Percentiles rank a stretch among this genome's conserved stretches.
phyloP scores from a whole-genome alignment of 2,329 filamentous ascomycete species.

The Aspergillus hiratsukae region DNA sequence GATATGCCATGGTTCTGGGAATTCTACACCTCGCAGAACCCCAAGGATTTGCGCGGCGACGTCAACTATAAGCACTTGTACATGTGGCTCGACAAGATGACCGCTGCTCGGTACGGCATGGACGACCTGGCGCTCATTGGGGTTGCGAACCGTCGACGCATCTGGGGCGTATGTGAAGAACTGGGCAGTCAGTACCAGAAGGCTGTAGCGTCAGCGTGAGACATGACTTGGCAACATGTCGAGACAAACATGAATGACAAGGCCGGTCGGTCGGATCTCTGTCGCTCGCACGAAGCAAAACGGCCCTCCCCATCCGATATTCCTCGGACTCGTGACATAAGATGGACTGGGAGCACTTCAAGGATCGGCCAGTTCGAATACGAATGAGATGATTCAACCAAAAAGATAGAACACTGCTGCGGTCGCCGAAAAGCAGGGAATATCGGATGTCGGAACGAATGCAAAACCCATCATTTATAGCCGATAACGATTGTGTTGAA shows the following conservation, averaged over 20 bases:
- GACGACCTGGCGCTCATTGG: constrained; percentile 13
- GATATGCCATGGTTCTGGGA: constrained; percentile 22
- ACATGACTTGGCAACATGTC: neutral
- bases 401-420: neutral
- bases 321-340: too few species aligned
- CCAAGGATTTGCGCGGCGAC: neutral
- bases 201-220: neutral
- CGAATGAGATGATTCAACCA: neutral
- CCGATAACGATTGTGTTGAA: neutral
- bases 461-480: too few species aligned
- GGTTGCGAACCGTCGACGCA: constrained; percentile 16
- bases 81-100: constrained; percentile 13
- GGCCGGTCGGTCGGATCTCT: neutral
- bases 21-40: constrained; percentile 2
- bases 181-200: constrained; percentile 11
- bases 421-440: neutral
- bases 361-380: neutral
- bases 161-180: constrained; percentile 17
- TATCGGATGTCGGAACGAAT: too few species aligned
- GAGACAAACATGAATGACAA: neutral
- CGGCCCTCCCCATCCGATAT: too few species aligned
- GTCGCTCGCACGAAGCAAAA: neutral
- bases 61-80: constrained; percentile 16
- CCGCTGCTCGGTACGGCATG: constrained; percentile 15
- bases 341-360: too few species aligned